Conservation (phyloP, 768 basidiomycete species). For the Lactarius quietus region DNA sequence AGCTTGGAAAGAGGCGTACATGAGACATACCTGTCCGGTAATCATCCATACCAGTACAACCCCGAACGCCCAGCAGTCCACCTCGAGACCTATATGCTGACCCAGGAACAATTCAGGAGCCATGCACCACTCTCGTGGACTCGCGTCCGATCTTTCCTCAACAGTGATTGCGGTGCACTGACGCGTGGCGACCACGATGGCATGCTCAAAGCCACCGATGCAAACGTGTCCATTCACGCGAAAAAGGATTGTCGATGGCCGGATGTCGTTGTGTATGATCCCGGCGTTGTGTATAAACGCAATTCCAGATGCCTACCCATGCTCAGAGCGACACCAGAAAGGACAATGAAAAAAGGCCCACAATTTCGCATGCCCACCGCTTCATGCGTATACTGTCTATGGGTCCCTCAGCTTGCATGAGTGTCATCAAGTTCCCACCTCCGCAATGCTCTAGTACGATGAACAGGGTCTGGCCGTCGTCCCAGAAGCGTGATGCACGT, state of each 20-base stretch:
- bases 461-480: constrained; percentile 22
- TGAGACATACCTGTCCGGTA: constrained; percentile 20
- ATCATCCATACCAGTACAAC: constrained; percentile 25
- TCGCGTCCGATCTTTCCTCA: constrained; percentile 5
- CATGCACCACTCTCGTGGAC: constrained; percentile 21
- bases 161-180: neutral
- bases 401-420: constrained; percentile 20
- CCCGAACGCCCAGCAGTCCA: constrained; percentile 25
- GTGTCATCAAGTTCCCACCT: constrained; percentile 19
- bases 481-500: constrained; percentile 23
- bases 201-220: constrained; percentile 21
- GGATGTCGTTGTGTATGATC: constrained; percentile 23
- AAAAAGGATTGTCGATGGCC: constrained; percentile 21
- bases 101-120: constrained; percentile 26
- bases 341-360: neutral
- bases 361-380: constrained; percentile 24
- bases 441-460: constrained; percentile 25
- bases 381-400: constrained; percentile 11
- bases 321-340: neutral
- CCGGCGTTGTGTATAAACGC: constrained; percentile 21
- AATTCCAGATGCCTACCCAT: constrained; percentile 21
- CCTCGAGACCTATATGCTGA: constrained; percentile 24
- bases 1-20: neutral
- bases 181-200: constrained; percentile 12
- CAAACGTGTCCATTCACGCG: constrained; percentile 25